Evolutionary conservation across 257 asterid species (phyloP).

Genomic region (Cinchona pubescens): DNA sequence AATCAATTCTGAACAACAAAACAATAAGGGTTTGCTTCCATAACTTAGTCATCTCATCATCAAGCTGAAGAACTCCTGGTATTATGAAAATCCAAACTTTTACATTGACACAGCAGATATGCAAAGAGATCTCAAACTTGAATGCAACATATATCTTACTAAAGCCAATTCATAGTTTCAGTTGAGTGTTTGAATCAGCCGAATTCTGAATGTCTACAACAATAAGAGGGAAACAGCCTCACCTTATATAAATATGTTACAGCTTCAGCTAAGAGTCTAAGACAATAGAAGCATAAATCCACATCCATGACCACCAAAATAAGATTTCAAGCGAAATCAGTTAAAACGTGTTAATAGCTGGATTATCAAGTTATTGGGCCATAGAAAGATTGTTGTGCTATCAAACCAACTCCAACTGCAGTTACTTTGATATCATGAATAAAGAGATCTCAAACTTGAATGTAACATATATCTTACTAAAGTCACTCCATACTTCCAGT

Average conservation of each 20-base stretch:
- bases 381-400: not conserved
- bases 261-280: not conserved
- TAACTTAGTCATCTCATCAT: conserved; percentile 39
- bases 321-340: not conserved
- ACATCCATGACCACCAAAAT: not conserved
- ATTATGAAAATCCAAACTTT: conserved; percentile 18
- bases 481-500: conserved; percentile 23
- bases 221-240: not conserved
- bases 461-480: conserved; percentile 17
- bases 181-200: conserved; percentile 9
- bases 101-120: too few relatives aligned
- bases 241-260: not conserved
- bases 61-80: conserved; percentile 12
- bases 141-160: conserved; percentile 16
- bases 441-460: conserved; percentile 17
- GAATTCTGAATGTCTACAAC: not conserved
- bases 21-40: conserved; percentile 33
- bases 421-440: not conserved
- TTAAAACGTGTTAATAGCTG: too few relatives aligned
- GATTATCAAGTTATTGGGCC: too few relatives aligned
- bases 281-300: not conserved
- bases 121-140: conserved; percentile 16
- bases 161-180: conserved; percentile 23
- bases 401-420: not conserved
- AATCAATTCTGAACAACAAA: conserved; percentile 62